phyloP scores from a whole-genome alignment of 441 rosid genomes.

The Erodium texanum region DNA sequence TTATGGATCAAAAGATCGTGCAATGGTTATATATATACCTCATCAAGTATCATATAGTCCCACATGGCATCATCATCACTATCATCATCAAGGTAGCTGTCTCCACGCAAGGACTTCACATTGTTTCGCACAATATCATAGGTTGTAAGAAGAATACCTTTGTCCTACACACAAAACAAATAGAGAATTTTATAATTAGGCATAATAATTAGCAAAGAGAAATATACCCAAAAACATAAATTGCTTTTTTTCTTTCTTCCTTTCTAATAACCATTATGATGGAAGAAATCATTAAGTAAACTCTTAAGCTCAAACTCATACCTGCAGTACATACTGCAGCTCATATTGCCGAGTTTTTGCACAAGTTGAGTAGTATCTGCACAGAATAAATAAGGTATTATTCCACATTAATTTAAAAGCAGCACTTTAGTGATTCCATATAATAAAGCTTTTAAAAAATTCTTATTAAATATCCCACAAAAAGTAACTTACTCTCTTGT shows the following conservation, averaged over 20 bases:
- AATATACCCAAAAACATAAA: background rate
- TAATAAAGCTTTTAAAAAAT: background rate
- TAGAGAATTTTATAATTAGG: slow-evolving; percentile 9
- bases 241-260: no score
- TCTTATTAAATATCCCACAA: background rate
- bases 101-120: slow-evolving; percentile 60
- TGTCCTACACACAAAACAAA: slow-evolving; percentile 42
- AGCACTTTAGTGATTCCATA: background rate
- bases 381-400: slow-evolving; percentile 11
- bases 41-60: slow-evolving; percentile 98
- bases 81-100: slow-evolving; percentile 35
- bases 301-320: slow-evolving; percentile 15
- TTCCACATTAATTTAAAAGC: slow-evolving; percentile 6
- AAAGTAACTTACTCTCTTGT: slow-evolving; percentile 61
- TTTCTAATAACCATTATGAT: slow-evolving; percentile 8
- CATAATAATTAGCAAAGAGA: no score
- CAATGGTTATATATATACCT: slow-evolving; percentile 37
- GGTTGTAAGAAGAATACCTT: slow-evolving; percentile 83
- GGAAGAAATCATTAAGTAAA: slow-evolving; percentile 8
- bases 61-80: slow-evolving; percentile 51
- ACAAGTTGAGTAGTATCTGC: slow-evolving; percentile 67
- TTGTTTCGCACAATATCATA: slow-evolving; percentile 90
- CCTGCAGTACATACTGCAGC: slow-evolving; percentile 79
- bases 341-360: slow-evolving; percentile 75
- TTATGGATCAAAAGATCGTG: background rate